Evolutionary conservation across 2,329 filamentous ascomycete species (phyloP).

Genomic region (Colletotrichum chrysophilum): DNA sequence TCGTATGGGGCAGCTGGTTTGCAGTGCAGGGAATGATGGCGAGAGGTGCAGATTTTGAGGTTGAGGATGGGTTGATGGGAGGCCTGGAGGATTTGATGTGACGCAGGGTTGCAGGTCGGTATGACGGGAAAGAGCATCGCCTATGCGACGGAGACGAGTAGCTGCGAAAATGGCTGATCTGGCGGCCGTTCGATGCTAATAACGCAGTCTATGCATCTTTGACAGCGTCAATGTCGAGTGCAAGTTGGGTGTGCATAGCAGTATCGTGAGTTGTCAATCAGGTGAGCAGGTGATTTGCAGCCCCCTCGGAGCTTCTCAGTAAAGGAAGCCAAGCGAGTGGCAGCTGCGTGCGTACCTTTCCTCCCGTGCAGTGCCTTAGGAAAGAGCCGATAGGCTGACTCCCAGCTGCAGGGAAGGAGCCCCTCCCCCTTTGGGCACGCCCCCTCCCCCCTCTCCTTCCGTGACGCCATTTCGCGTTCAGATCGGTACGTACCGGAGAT

Average conservation of each 20-base stretch:
- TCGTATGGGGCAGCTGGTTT: neutral
- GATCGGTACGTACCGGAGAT: conserved; percentile 2
- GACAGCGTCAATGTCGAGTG: neutral
- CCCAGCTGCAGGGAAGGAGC: neutral
- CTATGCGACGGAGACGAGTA: neutral
- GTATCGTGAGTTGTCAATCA: neutral
- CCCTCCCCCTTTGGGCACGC: neutral
- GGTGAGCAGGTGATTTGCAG: neutral
- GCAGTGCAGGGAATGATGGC: neutral
- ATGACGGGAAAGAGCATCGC: neutral
- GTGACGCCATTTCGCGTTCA: conserved; percentile 16
- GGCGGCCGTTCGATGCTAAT: neutral
- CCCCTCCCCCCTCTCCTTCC: neutral
- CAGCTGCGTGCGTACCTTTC: neutral
- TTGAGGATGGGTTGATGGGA: neutral
- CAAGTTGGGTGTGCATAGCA: neutral
- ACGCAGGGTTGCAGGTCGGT: neutral
- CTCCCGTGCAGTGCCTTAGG: neutral
- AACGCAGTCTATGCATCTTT: neutral
- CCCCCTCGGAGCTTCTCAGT: neutral
- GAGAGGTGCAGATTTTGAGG: neutral
- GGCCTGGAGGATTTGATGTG: neutral
- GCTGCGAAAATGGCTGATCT: neutral
- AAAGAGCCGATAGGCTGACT: neutral
- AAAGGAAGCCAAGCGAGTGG: neutral